Evolutionary conservation across 2,329 filamentous ascomycete species (phyloP), one percentile per base, ranked within the genome.

Genomic region (Colletotrichum chrysophilum): DNA sequence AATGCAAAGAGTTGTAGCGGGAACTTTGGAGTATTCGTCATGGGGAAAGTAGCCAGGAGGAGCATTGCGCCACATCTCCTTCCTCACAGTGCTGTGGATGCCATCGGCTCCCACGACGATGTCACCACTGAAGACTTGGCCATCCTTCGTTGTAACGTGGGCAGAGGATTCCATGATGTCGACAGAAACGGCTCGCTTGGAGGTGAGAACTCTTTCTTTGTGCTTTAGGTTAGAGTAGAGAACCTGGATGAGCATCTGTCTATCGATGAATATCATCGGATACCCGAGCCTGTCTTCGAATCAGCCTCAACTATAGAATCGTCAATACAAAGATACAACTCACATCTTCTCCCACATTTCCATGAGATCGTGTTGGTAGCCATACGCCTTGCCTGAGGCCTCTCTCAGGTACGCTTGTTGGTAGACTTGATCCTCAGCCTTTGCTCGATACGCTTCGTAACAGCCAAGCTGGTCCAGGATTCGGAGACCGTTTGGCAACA

Each of bases 381-480:
- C 43, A 13, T 52, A 52, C 21, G 62, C 24, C 30, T 67, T 70
- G 34, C 78, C 64, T 52, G 12, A 7, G 43, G 24, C 72, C 75
- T 64, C 21, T 18, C 16, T 18, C 18, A 34, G 12, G n/a, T 52
- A 7, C 2, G 16, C 14, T 9, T 48, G n/a, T 32, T 69, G 10
- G 79, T 76, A 26, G 78, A 70, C 18, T 73, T 67, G 21, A 81
- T 67, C 32, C 79, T 71, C 77, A 3, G 80, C 30, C 16, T 80
- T 72, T 13, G 78, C 70, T 2, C 79, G 76, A n/a, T 85, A 74
- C 1, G 78, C 34, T 34, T 84, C 79, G 38, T 82, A 83, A 30
- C 81, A 79, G 1, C 78, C 79, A 1, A 91, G 77, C 78, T 91
- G 89, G 67, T 90, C 88, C 1, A 90, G 78, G 12, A 91, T 87